phyloP scores from a whole-genome alignment of 805 yeast species.

The Candida pseudoglaebosa region DNA sequence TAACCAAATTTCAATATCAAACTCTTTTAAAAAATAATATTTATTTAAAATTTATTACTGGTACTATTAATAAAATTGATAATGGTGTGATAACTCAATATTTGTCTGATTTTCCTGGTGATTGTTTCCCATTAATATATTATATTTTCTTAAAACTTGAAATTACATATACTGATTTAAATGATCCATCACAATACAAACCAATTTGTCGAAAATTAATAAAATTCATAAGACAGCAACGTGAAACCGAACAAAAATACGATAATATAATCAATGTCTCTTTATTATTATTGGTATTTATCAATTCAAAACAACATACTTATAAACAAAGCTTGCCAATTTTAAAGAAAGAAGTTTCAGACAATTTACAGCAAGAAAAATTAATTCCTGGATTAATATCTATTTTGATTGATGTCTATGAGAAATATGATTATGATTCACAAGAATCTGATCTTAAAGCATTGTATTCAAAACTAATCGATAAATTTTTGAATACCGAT shows the following conservation, averaged over 20 bases:
- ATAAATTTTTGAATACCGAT: constrained; percentile 10
- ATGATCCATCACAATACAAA: constrained; percentile 11
- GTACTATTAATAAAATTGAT: constrained; percentile 27
- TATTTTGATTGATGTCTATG: constrained; percentile 47
- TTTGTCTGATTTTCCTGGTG: constrained; percentile 23
- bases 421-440: constrained; percentile 34
- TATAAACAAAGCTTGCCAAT: constrained; percentile 29
- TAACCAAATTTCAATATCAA: constrained; percentile 36
- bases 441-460: constrained; percentile 22
- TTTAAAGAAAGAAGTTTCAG: constrained; percentile 28
- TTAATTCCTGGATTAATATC: constrained; percentile 49
- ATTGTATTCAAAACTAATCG: constrained; percentile 14
- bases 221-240: constrained; percentile 13
- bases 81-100: constrained; percentile 16
- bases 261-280: constrained; percentile 19
- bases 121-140: constrained; percentile 26
- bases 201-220: constrained; percentile 18
- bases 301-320: constrained; percentile 17
- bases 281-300: constrained; percentile 25
- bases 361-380: constrained; percentile 19
- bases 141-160: constrained; percentile 26
- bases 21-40: constrained; percentile 42
- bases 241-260: constrained; percentile 1
- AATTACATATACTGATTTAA: constrained; percentile 25
- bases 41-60: constrained; percentile 37